phyloP scores from a whole-genome alignment of 768 basidiomycete species.

The Crassisporium funariophilum region DNA sequence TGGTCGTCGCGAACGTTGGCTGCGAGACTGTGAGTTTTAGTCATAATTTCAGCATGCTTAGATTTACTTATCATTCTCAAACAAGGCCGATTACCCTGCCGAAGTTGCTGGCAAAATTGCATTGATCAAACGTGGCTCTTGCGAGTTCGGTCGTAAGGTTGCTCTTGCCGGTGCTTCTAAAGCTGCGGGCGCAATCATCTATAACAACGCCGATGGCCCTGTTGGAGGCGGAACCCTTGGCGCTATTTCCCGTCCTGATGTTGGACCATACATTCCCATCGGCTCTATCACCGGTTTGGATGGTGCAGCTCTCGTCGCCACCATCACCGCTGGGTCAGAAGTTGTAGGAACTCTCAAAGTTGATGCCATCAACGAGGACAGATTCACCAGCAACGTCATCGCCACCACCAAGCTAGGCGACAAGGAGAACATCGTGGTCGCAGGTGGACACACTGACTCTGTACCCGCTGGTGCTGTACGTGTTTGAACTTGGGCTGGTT shows the following conservation, averaged over 20 bases:
- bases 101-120: slow-evolving; percentile 28
- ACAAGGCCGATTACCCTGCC: slow-evolving; percentile 26
- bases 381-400: slow-evolving; percentile 30
- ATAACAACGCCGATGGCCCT: slow-evolving; percentile 29
- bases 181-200: slow-evolving; percentile 30
- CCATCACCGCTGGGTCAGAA: slow-evolving; percentile 21
- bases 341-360: slow-evolving; percentile 28
- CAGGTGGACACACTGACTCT: slow-evolving; percentile 33
- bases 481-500: too few relatives aligned
- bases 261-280: slow-evolving; percentile 27
- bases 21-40: slow-evolving; percentile 22
- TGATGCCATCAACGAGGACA: slow-evolving; percentile 24
- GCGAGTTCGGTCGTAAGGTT: slow-evolving; percentile 29
- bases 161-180: slow-evolving; percentile 27
- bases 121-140: slow-evolving; percentile 30
- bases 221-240: slow-evolving; percentile 27
- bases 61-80: background rate
- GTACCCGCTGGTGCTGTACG: slow-evolving; percentile 32
- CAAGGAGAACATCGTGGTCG: slow-evolving; percentile 29
- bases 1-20: slow-evolving; percentile 26
- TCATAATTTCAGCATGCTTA: background rate
- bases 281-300: slow-evolving; percentile 25
- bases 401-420: slow-evolving; percentile 31
- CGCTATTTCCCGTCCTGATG: slow-evolving; percentile 17
- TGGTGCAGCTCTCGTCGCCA: slow-evolving; percentile 24